phyloP scores from a whole-genome alignment of 148 eudicot genomes.

The Persicaria tinctoria region DNA sequence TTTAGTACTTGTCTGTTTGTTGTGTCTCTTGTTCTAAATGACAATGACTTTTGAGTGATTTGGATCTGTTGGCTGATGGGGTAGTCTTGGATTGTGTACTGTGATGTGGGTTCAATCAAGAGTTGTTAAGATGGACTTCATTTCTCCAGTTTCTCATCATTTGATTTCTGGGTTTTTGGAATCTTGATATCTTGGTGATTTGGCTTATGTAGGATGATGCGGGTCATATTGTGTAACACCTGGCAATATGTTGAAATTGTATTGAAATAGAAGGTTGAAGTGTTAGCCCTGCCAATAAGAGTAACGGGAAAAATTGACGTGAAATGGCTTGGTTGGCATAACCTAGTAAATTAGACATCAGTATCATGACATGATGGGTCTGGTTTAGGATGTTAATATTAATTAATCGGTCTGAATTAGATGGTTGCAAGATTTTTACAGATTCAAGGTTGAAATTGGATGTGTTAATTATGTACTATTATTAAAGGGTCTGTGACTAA shows the following conservation, averaged over 20 bases:
- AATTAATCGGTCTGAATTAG: neutral
- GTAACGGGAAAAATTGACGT: neutral
- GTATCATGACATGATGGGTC: neutral
- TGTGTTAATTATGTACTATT: neutral
- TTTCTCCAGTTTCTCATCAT: slow-evolving; percentile 5
- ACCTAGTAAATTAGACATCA: neutral
- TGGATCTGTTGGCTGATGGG: slow-evolving; percentile 10
- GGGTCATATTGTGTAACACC: neutral
- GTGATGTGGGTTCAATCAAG: neutral
- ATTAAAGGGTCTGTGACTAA: neutral
- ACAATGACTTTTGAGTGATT: neutral
- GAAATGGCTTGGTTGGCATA: neutral
- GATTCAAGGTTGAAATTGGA: slow-evolving; percentile 3
- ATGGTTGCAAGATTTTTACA: neutral
- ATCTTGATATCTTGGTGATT: neutral
- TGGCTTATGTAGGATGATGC: neutral
- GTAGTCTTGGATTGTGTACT: neutral
- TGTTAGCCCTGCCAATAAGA: neutral
- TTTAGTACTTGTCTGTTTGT: neutral
- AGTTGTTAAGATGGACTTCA: neutral
- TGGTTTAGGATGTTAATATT: neutral
- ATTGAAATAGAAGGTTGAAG: neutral
- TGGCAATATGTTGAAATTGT: neutral
- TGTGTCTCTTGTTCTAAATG: neutral
- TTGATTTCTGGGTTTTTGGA: neutral